These are phyloP conservation scores for Microcyclospora tardicrescens DNA, from an alignment of 2,329 filamentous ascomycete genomes.

Conservation along the genomic window DNA sequence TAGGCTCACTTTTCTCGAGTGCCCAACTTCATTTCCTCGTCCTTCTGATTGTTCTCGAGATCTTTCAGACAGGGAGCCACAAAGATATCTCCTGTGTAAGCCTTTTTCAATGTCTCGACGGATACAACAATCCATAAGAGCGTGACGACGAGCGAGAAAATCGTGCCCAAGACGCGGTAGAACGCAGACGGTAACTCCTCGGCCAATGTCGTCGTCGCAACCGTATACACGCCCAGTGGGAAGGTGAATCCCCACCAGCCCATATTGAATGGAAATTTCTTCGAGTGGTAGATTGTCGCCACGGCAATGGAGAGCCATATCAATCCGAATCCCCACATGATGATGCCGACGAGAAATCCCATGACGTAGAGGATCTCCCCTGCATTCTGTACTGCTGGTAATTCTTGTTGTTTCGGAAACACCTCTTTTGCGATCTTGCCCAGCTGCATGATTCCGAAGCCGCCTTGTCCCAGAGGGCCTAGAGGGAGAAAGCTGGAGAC, in stretches of 20 bases:
- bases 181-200: constrained; percentile 41
- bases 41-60: constrained; percentile 1
- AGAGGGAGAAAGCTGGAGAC: constrained; percentile 56
- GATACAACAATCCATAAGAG: constrained; percentile 43
- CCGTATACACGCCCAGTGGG: constrained; percentile 43
- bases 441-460: constrained; percentile 34
- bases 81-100: constrained; percentile 36
- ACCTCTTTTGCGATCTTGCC: constrained; percentile 30
- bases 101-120: constrained; percentile 33
- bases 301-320: constrained; percentile 43
- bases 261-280: constrained; percentile 46
- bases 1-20: no score
- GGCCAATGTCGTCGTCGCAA: constrained; percentile 35
- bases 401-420: constrained; percentile 26
- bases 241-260: constrained; percentile 52
- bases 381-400: constrained; percentile 24
- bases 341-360: constrained; percentile 37
- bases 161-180: constrained; percentile 43
- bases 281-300: constrained; percentile 30
- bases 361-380: constrained; percentile 46
- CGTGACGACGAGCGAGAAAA: constrained; percentile 38
- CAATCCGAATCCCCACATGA: constrained; percentile 44
- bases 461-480: constrained; percentile 39
- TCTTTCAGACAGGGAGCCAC: constrained; percentile 37
- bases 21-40: not conserved